Conservation (phyloP, 768 basidiomycete species). For the Suillus americanus region DNA sequence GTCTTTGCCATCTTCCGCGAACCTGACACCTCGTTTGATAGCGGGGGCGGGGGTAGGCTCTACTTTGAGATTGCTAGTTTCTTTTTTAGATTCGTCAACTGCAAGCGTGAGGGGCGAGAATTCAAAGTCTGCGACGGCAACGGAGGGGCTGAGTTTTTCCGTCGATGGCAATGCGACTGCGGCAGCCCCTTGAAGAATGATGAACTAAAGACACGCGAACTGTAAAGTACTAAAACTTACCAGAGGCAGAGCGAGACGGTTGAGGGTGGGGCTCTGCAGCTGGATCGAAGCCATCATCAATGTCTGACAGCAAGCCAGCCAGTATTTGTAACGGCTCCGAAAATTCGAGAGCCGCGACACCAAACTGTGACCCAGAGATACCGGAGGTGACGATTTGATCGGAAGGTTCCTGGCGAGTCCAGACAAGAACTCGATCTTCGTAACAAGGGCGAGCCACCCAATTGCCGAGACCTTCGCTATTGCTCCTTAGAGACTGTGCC, state of each 20-base stretch:
- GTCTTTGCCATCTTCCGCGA: constrained; percentile 61
- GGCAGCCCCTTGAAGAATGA: constrained; percentile 7
- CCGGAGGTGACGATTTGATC: constrained; percentile 35
- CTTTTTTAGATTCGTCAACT: constrained; percentile 5
- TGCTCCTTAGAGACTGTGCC: constrained; percentile 10
- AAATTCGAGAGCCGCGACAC: constrained; percentile 72
- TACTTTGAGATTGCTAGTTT: not conserved
- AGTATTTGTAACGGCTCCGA: constrained; percentile 66
- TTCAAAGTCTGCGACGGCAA: not conserved
- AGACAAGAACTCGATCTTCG: constrained; percentile 66
- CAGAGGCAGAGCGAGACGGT: constrained; percentile 12
- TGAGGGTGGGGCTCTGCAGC: constrained; percentile 14
- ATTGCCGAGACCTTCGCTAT: constrained; percentile 57
- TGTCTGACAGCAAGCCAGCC: constrained; percentile 43
- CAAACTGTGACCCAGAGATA: constrained; percentile 50
- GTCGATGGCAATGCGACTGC: constrained; percentile 7
- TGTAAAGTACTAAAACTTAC: constrained; percentile 17
- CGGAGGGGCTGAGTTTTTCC: not conserved
- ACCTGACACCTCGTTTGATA: constrained; percentile 56
- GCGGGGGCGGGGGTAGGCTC: constrained; percentile 13
- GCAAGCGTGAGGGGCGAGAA: constrained; percentile 1
- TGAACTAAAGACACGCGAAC: constrained; percentile 7
- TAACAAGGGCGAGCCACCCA: constrained; percentile 77
- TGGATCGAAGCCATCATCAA: constrained; percentile 20
- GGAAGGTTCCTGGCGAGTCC: constrained; percentile 42